phyloP scores from a whole-genome alignment of 2,329 filamentous ascomycete species.

The Ceratocystis smalleyi region DNA sequence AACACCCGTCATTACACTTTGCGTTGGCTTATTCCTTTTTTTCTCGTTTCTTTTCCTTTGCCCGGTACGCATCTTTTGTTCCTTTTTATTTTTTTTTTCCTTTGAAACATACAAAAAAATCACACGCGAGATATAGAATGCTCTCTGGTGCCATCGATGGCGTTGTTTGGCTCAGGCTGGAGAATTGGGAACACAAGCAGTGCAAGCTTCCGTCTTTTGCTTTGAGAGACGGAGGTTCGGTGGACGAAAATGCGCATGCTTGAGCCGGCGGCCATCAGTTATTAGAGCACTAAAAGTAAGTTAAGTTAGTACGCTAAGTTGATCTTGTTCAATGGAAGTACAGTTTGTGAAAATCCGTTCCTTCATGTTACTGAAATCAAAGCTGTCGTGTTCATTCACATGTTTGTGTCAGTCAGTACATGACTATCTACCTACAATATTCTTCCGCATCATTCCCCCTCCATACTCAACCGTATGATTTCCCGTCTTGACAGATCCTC shows the following conservation, averaged over 20 bases:
- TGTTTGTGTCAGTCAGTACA: not conserved
- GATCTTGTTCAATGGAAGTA: not conserved
- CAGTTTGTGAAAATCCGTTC: not conserved
- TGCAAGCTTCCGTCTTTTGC: too few relatives aligned
- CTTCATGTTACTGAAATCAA: not conserved
- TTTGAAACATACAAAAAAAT: slow-evolving; percentile 1
- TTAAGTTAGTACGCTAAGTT: not conserved
- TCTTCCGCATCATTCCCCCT: not conserved
- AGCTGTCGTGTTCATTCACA: not conserved
- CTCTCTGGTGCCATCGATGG: not conserved
- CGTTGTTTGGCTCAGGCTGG: not conserved
- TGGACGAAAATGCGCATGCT: not conserved
- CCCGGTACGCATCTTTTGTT: not conserved
- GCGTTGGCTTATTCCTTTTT: not conserved
- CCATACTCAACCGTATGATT: not conserved
- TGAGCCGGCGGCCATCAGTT: not conserved
- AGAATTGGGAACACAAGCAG: too few relatives aligned
- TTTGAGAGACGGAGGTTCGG: too few relatives aligned
- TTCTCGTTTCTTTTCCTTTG: slow-evolving; percentile 1
- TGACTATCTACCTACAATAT: not conserved
- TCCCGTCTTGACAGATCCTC: slow-evolving; percentile 39
- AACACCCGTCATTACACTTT: not conserved
- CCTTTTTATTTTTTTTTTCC: not conserved
- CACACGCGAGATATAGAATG: not conserved
- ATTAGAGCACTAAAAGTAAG: slow-evolving; percentile 4